phyloP scores from a whole-genome alignment of 108 stramenopile species.

The Ochromonas danica region DNA sequence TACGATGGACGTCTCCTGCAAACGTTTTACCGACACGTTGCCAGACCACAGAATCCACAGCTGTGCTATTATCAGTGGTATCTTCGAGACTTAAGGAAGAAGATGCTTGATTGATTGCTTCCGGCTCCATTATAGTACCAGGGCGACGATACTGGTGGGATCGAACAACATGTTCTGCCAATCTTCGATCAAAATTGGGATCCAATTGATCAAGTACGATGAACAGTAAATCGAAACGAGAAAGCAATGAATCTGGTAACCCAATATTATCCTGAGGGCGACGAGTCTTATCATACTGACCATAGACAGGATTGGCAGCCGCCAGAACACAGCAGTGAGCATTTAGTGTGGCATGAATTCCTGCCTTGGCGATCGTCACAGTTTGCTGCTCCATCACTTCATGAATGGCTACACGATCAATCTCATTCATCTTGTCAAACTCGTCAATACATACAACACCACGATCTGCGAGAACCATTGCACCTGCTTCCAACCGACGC shows the following conservation, averaged over 20 bases:
- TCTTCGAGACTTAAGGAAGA: not conserved
- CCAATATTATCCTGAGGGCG: conserved; percentile 98
- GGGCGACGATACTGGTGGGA: conserved; percentile 86
- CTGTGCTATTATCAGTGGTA: not conserved
- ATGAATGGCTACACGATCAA: conserved; percentile 91
- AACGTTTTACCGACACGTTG: not conserved
- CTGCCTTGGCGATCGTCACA: conserved; percentile 99
- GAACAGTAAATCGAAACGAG: conserved; percentile 99
- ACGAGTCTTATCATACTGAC: conserved; percentile 91
- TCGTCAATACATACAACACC: conserved; percentile 99
- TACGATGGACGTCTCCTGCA: not conserved
- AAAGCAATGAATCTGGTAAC: conserved; percentile 93
- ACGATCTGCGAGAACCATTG: conserved; percentile 98
- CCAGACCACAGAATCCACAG: conserved; percentile 20
- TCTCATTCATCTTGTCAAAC: conserved; percentile 68
- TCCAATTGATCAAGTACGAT: conserved; percentile 97
- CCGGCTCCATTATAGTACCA: conserved; percentile 64
- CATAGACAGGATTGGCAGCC: conserved; percentile 99
- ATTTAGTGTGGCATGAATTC: conserved; percentile 89
- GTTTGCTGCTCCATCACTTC: conserved; percentile 99
- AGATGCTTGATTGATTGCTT: conserved; percentile 47
- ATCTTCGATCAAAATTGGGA: conserved; percentile 81
- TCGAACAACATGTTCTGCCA: conserved; percentile 89
- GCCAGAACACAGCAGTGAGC: conserved; percentile 95
- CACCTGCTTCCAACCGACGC: conserved; percentile 93